Base-by-base conservation (phyloP, 2,329 filamentous ascomycete species). In the Neonectria hederae region DNA sequence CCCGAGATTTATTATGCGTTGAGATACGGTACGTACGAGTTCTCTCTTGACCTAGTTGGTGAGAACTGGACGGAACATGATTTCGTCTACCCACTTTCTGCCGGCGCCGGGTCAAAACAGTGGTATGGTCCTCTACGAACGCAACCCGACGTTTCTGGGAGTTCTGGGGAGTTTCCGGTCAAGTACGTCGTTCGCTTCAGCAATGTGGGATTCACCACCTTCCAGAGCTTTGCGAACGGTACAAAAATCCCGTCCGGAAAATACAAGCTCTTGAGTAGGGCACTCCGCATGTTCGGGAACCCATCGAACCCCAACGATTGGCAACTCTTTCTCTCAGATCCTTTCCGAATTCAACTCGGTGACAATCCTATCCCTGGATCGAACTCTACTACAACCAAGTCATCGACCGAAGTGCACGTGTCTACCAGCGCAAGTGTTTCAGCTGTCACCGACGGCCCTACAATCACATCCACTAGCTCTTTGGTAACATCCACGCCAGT, bases 11-110 rank as follows among this genome's bases (percentile, higher is more conserved):
- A 65, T 54, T 70, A 63, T 32, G 66, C 66, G 9, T 54, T 70
- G 53, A 65, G 65, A 13, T 70, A 70, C 52, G 68, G 68, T 13
- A 69, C 68, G 0, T 68, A 66, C 22, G 65, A 70, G 59, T 68
- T 69, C 46, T 70, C 68, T 3, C 10, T 70, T 1, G 68, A 70
- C 14, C 17, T 70, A 7, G 68, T 70, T 6, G 68, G 68, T 10
- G 54, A 54, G 7, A 63, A 70, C 49, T 70, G 58, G 58, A 57
- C 38, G 2, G 61, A 51, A 0, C 63, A 65, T 4, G 55, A 67
- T 42, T 70, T 69, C 22, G 45, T 26, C 6, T 70, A 69, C 35
- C 67, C 68, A 1, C 62, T 60, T 1, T 51, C 51, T 5, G 56
- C 65, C 11, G 65, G 49, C 3, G 51, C 59, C 4, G 65, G 59